A percentile compares a stretch with the other conserved stretches of the same genome.
These are phyloP conservation scores for Cystobasidium onofrii DNA, from an alignment of 768 basidiomycete species.

Conservation along the genomic window DNA sequence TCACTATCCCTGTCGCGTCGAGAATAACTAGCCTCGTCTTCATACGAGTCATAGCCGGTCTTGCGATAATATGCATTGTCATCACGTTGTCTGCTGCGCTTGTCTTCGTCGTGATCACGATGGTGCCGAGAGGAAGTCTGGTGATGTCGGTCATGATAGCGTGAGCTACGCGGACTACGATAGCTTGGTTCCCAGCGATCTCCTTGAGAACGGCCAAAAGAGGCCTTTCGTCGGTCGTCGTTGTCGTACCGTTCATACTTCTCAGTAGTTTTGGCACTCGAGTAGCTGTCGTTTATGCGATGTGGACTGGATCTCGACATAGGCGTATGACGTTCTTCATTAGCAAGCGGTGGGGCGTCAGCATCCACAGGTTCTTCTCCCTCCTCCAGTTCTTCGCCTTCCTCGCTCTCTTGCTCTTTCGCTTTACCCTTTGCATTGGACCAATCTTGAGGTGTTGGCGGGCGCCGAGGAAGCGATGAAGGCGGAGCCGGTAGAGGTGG, in stretches of 20 bases:
- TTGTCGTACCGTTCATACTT: neutral
- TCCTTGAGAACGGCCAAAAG: neutral
- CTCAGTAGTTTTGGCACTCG: neutral
- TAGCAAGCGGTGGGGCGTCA: neutral
- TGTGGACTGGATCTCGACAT: neutral
- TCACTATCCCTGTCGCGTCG: neutral
- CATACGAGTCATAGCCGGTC: neutral
- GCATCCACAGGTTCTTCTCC: neutral
- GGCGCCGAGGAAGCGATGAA: neutral
- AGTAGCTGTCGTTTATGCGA: no score
- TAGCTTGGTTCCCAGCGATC: neutral
- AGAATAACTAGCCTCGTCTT: neutral
- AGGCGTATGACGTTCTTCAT: neutral
- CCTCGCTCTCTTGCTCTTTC: neutral
- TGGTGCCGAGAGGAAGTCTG: neutral
- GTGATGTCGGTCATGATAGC: neutral
- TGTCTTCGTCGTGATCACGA: neutral
- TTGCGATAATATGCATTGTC: neutral
- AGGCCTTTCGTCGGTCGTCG: neutral
- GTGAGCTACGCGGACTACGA: neutral
- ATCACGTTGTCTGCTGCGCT: neutral
- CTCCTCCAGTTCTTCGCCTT: conserved; percentile 3
- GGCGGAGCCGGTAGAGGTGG: neutral
- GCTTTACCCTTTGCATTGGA: neutral
- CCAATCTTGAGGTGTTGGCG: neutral